Evolutionary conservation across 2,329 filamentous ascomycete genomes (phyloP), one percentile per base, ranked within the genome.

Genomic region (Fusarium multiceps): DNA sequence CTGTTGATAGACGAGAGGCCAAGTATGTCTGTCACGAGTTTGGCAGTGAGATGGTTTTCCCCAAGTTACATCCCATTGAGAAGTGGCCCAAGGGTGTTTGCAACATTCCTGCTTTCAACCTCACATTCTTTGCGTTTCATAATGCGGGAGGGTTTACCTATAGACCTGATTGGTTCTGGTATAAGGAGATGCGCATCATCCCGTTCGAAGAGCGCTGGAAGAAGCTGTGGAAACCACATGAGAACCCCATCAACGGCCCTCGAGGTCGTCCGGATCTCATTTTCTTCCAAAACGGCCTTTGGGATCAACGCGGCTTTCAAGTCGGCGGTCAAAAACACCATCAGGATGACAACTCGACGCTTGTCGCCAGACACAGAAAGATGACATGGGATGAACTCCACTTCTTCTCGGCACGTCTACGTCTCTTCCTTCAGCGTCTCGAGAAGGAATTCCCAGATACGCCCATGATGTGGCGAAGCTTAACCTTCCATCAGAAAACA

Each of bases 151-250:
- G 32, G 0, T 61, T 50, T 14, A 59, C 58, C 1, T 61, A 61
- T 13, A 49, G 34, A 4, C 58, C 58, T 2, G 20, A 43, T 0
- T 59, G 58, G 55, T 61, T 61, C 13, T 61, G 58, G 55, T 59
- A 61, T 3, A 59, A 42, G 14, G 3, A 59, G 3, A 61, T 61
- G 54, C 7, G 27, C 1, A 59, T 61, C 4, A 49, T 61, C 4
- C 54, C 58, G 0, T 61, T 61, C 10, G 58, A 61, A 23, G 27
- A 58, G 20, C 58, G 58, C 4, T 59, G 58, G 55, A 40, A 61
- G 5, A 41, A 34, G 3, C n/a, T 61, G 0, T 61, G 58, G 58
- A 48, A 50, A 0, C 58, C 58, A 0, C 58, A 61, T 9, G 7
- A 50, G 10, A 34, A 27, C 16, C 34, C 28, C 3, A 61, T 61